These are phyloP conservation scores for Aspergillus sergii DNA, from an alignment of 2,329 filamentous ascomycete genomes.

Conservation along the genomic window DNA sequence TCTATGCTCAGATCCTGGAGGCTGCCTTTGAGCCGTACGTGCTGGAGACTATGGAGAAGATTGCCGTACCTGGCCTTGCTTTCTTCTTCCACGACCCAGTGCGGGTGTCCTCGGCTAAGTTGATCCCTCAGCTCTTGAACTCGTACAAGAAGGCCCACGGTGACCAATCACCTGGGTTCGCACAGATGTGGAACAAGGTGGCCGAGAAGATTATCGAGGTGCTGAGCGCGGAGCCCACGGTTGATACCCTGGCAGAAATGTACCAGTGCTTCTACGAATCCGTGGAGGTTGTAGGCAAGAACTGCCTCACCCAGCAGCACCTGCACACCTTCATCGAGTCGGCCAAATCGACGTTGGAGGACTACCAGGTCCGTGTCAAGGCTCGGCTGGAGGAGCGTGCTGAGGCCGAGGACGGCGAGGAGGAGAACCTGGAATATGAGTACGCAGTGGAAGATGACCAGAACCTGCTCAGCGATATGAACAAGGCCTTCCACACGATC, in stretches of 20 bases:
- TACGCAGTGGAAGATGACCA: constrained; percentile 97
- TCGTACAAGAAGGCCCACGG: constrained; percentile 94
- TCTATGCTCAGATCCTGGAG: constrained; percentile 96
- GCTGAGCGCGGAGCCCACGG: constrained; percentile 87
- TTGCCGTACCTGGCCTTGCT: constrained; percentile 86
- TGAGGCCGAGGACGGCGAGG: constrained; percentile 84
- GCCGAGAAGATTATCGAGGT: constrained; percentile 92
- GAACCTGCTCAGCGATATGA: constrained; percentile 96
- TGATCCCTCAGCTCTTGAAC: constrained; percentile 88
- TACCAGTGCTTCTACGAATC: constrained; percentile 99
- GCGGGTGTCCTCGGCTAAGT: constrained; percentile 89
- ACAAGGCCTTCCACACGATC: constrained; percentile 98
- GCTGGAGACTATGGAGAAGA: constrained; percentile 91
- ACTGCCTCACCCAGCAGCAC: constrained; percentile 74
- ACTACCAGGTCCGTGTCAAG: constrained; percentile 86
- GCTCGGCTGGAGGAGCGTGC: constrained; percentile 81
- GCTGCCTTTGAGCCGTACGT: constrained; percentile 90
- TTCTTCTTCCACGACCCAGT: constrained; percentile 99
- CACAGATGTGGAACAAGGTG: constrained; percentile 80
- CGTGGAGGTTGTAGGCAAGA: constrained; percentile 87
- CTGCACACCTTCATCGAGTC: constrained; percentile 87
- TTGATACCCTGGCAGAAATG: constrained; percentile 97
- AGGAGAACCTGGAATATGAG: constrained; percentile 81
- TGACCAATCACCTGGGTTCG: constrained; percentile 74
- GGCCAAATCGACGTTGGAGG: constrained; percentile 81